These are phyloP conservation scores for Penicillium chermesinum DNA, from an alignment of 495 filamentous ascomycete species.

Conservation along the genomic window DNA sequence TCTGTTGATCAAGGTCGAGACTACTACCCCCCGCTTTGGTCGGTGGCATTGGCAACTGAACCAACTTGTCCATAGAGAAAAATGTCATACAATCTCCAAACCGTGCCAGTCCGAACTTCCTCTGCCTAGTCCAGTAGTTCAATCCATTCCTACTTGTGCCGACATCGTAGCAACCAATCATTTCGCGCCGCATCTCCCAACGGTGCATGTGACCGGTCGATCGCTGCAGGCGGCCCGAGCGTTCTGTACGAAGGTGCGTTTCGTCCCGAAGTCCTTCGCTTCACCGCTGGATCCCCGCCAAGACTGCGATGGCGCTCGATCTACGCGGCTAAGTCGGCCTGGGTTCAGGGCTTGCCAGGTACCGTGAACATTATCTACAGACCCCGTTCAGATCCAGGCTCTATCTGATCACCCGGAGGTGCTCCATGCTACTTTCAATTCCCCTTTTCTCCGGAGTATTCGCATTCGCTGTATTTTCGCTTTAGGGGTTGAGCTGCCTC, in stretches of 20 bases:
- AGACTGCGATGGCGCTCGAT: slow-evolving; percentile 17
- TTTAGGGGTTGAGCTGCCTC: too few relatives aligned
- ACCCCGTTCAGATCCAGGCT: too few relatives aligned
- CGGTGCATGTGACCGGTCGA: slow-evolving; percentile 23
- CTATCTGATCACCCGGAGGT: too few relatives aligned
- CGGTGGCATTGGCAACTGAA: slow-evolving; percentile 10
- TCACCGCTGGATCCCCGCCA: slow-evolving; percentile 27
- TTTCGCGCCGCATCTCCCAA: too few relatives aligned
- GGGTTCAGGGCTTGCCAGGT: not conserved
- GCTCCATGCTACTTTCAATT: too few relatives aligned
- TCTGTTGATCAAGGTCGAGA: slow-evolving; percentile 15
- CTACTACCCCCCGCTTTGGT: slow-evolving; percentile 8
- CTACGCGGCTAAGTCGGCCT: slow-evolving; percentile 26
- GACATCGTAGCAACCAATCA: slow-evolving; percentile 5
- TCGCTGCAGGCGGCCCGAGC: slow-evolving; percentile 15
- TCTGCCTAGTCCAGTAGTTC: too few relatives aligned
- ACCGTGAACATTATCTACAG: too few relatives aligned
- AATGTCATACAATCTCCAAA: not conserved
- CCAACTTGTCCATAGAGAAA: not conserved
- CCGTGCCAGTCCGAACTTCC: too few relatives aligned
- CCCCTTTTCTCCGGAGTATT: too few relatives aligned
- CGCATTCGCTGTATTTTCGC: too few relatives aligned
- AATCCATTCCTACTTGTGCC: too few relatives aligned
- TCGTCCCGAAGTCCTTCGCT: slow-evolving; percentile 9
- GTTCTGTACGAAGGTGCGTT: not conserved